A percentile compares a stretch with the other conserved stretches of the same genome.
Evolutionary conservation across 2,329 filamentous ascomycete species (phyloP).

Genomic region (Colletotrichum higginsianum): DNA sequence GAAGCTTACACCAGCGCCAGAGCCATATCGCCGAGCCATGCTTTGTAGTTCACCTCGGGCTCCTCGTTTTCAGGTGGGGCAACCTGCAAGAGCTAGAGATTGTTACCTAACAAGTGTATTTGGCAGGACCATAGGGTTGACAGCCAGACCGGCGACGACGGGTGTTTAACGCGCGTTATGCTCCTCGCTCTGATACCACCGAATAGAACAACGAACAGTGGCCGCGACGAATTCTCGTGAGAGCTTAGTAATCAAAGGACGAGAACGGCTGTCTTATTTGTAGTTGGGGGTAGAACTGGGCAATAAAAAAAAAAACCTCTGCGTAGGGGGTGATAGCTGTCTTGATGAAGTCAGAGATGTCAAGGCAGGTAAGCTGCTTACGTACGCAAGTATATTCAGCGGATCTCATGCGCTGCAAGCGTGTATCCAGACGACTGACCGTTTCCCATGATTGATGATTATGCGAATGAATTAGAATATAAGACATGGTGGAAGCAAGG

Average conservation of each 20-base stretch:
- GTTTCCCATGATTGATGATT: too few relatives aligned
- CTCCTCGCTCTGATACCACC: background rate
- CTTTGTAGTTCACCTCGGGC: too few relatives aligned
- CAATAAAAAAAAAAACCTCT: background rate
- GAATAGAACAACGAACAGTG: background rate
- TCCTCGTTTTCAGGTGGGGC: too few relatives aligned
- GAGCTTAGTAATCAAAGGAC: too few relatives aligned
- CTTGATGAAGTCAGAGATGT: background rate
- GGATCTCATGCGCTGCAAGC: background rate
- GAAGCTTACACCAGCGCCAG: too few relatives aligned
- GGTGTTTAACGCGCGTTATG: background rate
- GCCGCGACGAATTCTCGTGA: background rate
- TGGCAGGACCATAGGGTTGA: background rate
- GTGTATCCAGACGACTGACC: background rate
- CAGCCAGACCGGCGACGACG: background rate
- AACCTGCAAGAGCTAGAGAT: background rate
- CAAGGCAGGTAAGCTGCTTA: background rate
- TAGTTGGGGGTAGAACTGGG: background rate
- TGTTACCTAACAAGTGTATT: background rate
- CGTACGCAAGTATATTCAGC: background rate
- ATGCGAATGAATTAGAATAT: background rate
- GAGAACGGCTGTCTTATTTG: too few relatives aligned
- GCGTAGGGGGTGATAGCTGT: background rate
- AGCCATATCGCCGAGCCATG: too few relatives aligned
- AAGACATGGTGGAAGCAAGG: too few relatives aligned